Percentiles rank a stretch among this genome's conserved stretches.
Evolutionary conservation across 345 rosid genomes (phyloP).

Genomic region (Excoecaria agallocha): DNA sequence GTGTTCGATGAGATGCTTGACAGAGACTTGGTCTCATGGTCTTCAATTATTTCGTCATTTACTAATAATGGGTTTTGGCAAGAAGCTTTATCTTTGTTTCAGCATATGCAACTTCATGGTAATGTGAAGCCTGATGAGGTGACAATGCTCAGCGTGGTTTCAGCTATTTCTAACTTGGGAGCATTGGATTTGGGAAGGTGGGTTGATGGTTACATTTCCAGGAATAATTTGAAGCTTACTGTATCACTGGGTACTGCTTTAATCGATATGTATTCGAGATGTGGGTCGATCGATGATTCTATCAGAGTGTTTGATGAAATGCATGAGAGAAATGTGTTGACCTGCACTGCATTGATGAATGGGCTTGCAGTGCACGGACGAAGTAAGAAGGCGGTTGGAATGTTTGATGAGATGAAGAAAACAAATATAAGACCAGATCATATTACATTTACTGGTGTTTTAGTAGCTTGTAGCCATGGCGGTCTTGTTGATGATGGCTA

Average conservation of each 20-base stretch:
- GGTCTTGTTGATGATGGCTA: slow-evolving; percentile 49
- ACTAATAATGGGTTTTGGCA: slow-evolving; percentile 36
- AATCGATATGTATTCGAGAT: slow-evolving; percentile 53
- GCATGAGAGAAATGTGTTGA: slow-evolving; percentile 38
- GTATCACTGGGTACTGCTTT: slow-evolving; percentile 43
- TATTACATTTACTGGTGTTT: slow-evolving; percentile 38
- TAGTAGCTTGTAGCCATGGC: slow-evolving; percentile 48
- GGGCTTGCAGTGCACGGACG: slow-evolving; percentile 54
- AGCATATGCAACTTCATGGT: slow-evolving; percentile 36
- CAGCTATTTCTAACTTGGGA: slow-evolving; percentile 26
- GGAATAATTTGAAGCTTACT: slow-evolving; percentile 29
- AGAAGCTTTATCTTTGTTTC: slow-evolving; percentile 44
- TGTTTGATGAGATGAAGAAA: slow-evolving; percentile 37
- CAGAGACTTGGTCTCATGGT: slow-evolving; percentile 49
- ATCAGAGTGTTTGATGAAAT: slow-evolving; percentile 39
- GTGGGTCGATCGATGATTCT: slow-evolving; percentile 45
- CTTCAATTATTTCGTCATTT: slow-evolving; percentile 39
- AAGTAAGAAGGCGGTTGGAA: slow-evolving; percentile 29
- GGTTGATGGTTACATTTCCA: slow-evolving; percentile 34
- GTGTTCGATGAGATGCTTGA: slow-evolving; percentile 46
- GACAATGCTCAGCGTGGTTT: slow-evolving; percentile 40
- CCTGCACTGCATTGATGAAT: slow-evolving; percentile 46
- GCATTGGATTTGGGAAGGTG: slow-evolving; percentile 49
- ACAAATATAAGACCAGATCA: slow-evolving; percentile 39
- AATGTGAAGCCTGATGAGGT: slow-evolving; percentile 38